A percentile compares a stretch with the other conserved stretches of the same genome.
Evolutionary conservation across 768 basidiomycete species (phyloP).

Genomic region (Psilocybe sp.): DNA sequence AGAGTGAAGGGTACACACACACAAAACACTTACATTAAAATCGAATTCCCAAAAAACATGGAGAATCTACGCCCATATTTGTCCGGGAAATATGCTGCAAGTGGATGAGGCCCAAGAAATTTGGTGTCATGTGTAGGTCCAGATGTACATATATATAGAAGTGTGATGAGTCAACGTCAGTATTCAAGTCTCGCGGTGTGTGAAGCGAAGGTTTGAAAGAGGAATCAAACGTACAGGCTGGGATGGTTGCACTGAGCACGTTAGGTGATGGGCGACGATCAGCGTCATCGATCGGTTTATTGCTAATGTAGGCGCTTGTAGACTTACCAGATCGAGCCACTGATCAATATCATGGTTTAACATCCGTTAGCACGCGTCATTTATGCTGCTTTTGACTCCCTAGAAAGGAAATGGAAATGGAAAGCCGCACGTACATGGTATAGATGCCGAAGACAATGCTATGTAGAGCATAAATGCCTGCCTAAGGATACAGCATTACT

Average conservation of each 20-base stretch:
- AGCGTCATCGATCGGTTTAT: too few species aligned
- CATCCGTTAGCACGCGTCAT: too few species aligned
- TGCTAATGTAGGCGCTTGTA: neutral
- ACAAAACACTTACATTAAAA: slow-evolving; percentile 36
- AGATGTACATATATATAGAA: too few species aligned
- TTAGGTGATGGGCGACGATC: too few species aligned
- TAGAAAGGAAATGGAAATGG: slow-evolving; percentile 1
- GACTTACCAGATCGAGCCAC: slow-evolving; percentile 38
- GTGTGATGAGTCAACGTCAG: too few species aligned
- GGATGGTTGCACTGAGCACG: slow-evolving; percentile 37
- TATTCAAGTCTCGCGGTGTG: too few species aligned
- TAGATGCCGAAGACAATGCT: slow-evolving; percentile 56
- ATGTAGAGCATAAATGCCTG: neutral
- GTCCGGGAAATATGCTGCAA: slow-evolving; percentile 44
- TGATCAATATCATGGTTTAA: slow-evolving; percentile 10
- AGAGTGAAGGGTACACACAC: neutral
- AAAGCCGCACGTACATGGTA: slow-evolving; percentile 33
- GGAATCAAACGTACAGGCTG: slow-evolving; percentile 31
- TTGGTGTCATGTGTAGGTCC: neutral
- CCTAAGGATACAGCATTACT: neutral
- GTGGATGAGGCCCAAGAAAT: neutral
- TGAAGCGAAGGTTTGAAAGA: neutral
- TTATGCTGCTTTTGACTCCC: neutral
- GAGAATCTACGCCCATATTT: slow-evolving; percentile 46
- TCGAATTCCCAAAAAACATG: slow-evolving; percentile 46